Conservation (phyloP, 2,329 filamentous ascomycete genomes). For the Dactylellina parvicollis region DNA sequence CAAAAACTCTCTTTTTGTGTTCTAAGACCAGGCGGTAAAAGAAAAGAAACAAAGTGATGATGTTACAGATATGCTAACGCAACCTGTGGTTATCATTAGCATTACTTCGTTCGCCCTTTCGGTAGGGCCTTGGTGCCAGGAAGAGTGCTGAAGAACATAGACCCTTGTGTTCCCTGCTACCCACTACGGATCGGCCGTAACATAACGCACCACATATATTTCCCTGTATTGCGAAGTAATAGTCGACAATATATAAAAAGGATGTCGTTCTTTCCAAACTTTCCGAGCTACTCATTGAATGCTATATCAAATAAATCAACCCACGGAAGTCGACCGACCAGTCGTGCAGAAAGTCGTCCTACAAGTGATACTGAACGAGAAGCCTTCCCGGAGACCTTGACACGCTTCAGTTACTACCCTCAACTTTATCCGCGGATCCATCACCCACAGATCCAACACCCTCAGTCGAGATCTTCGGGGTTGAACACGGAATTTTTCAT, state of each 20-base stretch:
- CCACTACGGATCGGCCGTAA: constrained; percentile 6
- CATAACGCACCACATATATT: background rate
- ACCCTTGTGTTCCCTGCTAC: background rate
- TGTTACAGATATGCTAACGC: background rate
- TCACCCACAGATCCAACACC: constrained; percentile 7
- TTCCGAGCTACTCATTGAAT: background rate
- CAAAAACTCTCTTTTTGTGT: background rate
- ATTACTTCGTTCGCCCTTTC: constrained; percentile 1
- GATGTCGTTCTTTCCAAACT: constrained; percentile 2
- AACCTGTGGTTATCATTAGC: background rate
- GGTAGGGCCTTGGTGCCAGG: background rate
- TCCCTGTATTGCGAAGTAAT: background rate
- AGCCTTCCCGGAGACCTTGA: constrained; percentile 13
- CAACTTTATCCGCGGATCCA: constrained; percentile 4
- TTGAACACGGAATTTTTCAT: background rate
- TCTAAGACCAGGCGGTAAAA: background rate
- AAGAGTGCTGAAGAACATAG: background rate
- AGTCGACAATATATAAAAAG: constrained; percentile 6
- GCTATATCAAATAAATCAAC: background rate
- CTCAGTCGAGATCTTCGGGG: background rate
- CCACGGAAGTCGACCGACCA: background rate
- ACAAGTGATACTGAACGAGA: constrained; percentile 8
- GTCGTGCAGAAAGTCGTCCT: background rate
- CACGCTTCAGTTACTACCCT: constrained; percentile 10
- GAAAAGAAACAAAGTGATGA: background rate